A percentile compares a stretch with the other conserved stretches of the same genome.
phyloP scores from a whole-genome alignment of 148 eudicot genomes.

The Pharnaceum exiguum region DNA sequence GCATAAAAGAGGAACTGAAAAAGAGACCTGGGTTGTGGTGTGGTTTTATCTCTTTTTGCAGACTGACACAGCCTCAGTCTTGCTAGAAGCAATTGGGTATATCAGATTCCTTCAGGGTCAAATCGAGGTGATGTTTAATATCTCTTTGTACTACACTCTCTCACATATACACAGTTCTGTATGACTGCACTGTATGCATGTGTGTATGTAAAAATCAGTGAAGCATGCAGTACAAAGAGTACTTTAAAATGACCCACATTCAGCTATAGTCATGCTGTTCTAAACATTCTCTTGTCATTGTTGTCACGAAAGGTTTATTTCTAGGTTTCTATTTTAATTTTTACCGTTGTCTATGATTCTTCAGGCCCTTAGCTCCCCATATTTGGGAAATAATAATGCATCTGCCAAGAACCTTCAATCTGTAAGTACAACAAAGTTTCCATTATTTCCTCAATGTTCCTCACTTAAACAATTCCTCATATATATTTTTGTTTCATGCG shows the following conservation, averaged over 20 bases:
- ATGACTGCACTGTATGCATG: too few relatives aligned
- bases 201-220: slow-evolving; percentile 5
- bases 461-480: neutral
- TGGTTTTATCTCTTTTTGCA: slow-evolving; percentile 37
- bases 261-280: slow-evolving; percentile 16
- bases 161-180: neutral
- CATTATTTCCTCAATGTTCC: too few relatives aligned
- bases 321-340: neutral
- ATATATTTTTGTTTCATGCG: neutral
- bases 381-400: slow-evolving; percentile 46
- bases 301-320: slow-evolving; percentile 2
- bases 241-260: slow-evolving; percentile 11
- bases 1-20: slow-evolving; percentile 14
- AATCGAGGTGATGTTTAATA: slow-evolving; percentile 64
- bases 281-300: slow-evolving; percentile 21
- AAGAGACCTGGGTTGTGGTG: slow-evolving; percentile 11
- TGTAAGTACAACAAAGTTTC: slow-evolving; percentile 53
- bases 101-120: slow-evolving; percentile 87
- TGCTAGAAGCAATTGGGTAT: slow-evolving; percentile 82
- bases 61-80: slow-evolving; percentile 97
- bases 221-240: slow-evolving; percentile 20
- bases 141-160: neutral
- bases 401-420: slow-evolving; percentile 44
- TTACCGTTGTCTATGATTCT: neutral
- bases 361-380: slow-evolving; percentile 89